Evolutionary conservation across 2,329 filamentous ascomycete species (phyloP).

Genomic region (Ophiocordyceps sinensis): DNA sequence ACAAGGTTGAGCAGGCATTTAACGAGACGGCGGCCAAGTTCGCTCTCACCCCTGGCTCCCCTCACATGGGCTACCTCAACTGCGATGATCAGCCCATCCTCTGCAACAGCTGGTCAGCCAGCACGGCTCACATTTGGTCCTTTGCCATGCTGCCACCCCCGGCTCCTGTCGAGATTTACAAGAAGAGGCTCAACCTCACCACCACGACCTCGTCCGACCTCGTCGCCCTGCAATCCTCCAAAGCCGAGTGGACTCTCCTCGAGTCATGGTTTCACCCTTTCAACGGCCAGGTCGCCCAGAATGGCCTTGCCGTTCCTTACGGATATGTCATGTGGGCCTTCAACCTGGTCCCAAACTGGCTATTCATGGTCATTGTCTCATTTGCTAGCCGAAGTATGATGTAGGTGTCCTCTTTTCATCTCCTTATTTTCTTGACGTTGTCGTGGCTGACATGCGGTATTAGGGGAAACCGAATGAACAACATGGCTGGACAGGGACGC

Average conservation of each 20-base stretch:
- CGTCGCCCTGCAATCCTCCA: slow-evolving; percentile 40
- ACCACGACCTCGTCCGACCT: slow-evolving; percentile 51
- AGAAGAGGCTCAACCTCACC: slow-evolving; percentile 54
- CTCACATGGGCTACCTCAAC: slow-evolving; percentile 55
- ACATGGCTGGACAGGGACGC: slow-evolving; percentile 2
- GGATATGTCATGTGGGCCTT: slow-evolving; percentile 56
- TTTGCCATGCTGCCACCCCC: slow-evolving; percentile 53
- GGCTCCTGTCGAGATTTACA: slow-evolving; percentile 48
- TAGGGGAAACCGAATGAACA: slow-evolving; percentile 23
- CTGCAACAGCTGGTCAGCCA: slow-evolving; percentile 59
- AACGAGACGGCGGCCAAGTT: slow-evolving; percentile 52
- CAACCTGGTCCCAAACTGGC: slow-evolving; percentile 56
- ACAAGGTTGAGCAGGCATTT: slow-evolving; percentile 46
- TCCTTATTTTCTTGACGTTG: neutral
- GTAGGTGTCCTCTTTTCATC: slow-evolving; percentile 32
- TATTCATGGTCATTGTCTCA: slow-evolving; percentile 63
- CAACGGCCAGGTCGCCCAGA: slow-evolving; percentile 50
- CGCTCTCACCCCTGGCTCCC: slow-evolving; percentile 43
- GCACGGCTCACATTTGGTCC: slow-evolving; percentile 50
- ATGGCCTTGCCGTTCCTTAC: slow-evolving; percentile 45
- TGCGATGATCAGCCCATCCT: slow-evolving; percentile 63
- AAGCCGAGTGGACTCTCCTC: slow-evolving; percentile 32
- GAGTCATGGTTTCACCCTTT: slow-evolving; percentile 67
- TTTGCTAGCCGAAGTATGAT: slow-evolving; percentile 62
- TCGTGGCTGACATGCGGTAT: neutral